Percentiles rank a stretch among this genome's conserved stretches.
Evolutionary conservation across 306 rosid genomes (phyloP).

Genomic region (Cucumis sativus): DNA sequence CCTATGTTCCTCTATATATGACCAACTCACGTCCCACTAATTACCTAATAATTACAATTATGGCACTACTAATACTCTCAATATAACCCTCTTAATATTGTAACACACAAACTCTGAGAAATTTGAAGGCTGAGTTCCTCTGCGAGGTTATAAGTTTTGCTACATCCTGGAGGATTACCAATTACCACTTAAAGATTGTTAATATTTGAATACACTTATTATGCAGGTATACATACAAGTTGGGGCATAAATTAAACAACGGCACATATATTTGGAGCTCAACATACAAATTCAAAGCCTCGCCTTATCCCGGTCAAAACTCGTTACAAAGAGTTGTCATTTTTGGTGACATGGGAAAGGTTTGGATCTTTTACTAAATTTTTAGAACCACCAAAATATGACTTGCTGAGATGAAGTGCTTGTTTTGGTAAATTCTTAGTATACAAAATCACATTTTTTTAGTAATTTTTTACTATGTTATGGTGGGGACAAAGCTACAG

Average conservation of each 20-base stretch:
- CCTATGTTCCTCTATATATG: background rate
- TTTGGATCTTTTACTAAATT: constrained; percentile 15
- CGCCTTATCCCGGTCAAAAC: constrained; percentile 95
- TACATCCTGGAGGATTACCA: background rate
- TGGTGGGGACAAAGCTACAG: background rate
- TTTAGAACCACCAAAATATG: background rate
- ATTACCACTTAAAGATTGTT: background rate
- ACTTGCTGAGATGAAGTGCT: background rate
- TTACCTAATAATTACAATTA: background rate
- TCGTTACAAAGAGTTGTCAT: constrained; percentile 71
- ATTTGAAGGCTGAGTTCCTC: background rate
- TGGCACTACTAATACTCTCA: background rate
- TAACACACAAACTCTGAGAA: background rate
- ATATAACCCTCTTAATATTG: background rate
- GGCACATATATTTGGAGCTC: constrained; percentile 62
- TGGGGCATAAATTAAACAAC: constrained; percentile 56
- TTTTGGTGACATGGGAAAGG: constrained; percentile 99
- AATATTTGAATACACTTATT: background rate
- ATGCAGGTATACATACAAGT: constrained; percentile 59
- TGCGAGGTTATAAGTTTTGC: background rate
- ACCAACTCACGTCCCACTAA: background rate
- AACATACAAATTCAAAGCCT: constrained; percentile 56
- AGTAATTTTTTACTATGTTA: background rate
- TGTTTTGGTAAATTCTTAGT: background rate
- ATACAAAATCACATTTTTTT: background rate